phyloP scores from a whole-genome alignment of 768 basidiomycete genomes.

The Clitopilus hobsonii region DNA sequence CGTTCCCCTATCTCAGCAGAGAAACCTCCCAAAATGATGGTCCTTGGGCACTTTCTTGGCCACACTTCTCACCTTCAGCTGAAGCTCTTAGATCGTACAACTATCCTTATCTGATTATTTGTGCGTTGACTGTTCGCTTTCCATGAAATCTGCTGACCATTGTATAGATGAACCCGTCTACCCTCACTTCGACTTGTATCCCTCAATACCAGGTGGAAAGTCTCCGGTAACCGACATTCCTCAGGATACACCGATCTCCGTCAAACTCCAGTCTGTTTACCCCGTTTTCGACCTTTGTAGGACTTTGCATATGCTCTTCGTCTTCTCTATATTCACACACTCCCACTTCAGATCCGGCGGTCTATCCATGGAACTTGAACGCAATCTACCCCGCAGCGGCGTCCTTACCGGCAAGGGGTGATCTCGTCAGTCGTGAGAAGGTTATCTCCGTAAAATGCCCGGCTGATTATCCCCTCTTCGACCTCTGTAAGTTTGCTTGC shows the following conservation, averaged over 20 bases:
- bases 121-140: conserved; percentile 5
- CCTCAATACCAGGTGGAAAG: conserved; percentile 4
- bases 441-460: not conserved
- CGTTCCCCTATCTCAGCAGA: conserved; percentile 25
- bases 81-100: conserved; percentile 13
- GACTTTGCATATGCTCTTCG: not conserved
- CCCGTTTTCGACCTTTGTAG: conserved; percentile 22
- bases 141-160: conserved; percentile 12
- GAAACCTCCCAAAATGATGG: not conserved
- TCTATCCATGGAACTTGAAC: conserved; percentile 34
- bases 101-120: conserved; percentile 14
- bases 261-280: conserved; percentile 13
- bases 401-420: not conserved
- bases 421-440: not conserved
- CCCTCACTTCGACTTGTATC: conserved; percentile 29
- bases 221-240: not conserved
- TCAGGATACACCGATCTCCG: not conserved
- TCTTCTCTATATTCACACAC: not conserved
- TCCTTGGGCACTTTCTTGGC: conserved; percentile 21
- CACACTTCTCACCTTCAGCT: conserved; percentile 10
- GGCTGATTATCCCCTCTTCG: conserved; percentile 21
- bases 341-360: conserved; percentile 9
- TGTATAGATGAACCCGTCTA: conserved; percentile 26
- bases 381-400: conserved; percentile 23
- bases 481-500: conserved; percentile 25